Percentiles rank a stretch among this genome's conserved stretches.
phyloP scores from a whole-genome alignment of 768 basidiomycete species.

The Pluteus cervinus region DNA sequence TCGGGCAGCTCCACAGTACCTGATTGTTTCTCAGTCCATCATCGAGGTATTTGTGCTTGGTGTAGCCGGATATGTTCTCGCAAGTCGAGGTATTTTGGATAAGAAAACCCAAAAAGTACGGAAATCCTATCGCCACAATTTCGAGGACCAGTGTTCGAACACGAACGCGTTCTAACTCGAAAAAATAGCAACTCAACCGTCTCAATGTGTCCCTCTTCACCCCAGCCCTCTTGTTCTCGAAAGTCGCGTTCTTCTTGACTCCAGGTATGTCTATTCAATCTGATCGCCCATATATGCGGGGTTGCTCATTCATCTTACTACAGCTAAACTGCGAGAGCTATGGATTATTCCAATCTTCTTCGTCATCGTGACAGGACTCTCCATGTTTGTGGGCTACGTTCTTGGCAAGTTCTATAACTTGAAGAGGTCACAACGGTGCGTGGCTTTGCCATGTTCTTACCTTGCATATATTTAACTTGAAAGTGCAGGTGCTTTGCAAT shows the following conservation, averaged over 20 bases:
- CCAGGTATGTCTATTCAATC: slow-evolving; percentile 45
- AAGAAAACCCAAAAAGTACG: slow-evolving; percentile 83
- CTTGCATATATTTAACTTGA: slow-evolving; percentile 1
- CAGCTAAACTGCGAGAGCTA: slow-evolving; percentile 73
- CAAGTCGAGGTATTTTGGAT: slow-evolving; percentile 75
- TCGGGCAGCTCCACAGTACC: slow-evolving; percentile 3
- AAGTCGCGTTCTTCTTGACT: slow-evolving; percentile 88
- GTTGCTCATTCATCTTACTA: neutral
- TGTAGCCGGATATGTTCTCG: slow-evolving; percentile 77
- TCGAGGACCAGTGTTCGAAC: slow-evolving; percentile 4
- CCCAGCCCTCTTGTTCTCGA: slow-evolving; percentile 83
- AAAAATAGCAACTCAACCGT: slow-evolving; percentile 70
- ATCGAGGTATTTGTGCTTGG: slow-evolving; percentile 85
- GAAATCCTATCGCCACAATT: slow-evolving; percentile 3
- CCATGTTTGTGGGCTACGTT: slow-evolving; percentile 59
- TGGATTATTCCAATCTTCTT: slow-evolving; percentile 89
- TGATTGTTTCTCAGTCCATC: slow-evolving; percentile 55
- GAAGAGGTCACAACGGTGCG: slow-evolving; percentile 70
- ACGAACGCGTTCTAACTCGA: too few species aligned
- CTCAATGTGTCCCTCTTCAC: slow-evolving; percentile 90
- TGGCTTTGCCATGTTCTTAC: slow-evolving; percentile 5
- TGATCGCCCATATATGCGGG: neutral
- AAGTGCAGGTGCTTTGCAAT: slow-evolving; percentile 62
- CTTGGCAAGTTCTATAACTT: slow-evolving; percentile 63
- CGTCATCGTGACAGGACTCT: slow-evolving; percentile 63